Evolutionary conservation across 139 green algal genomes (phyloP), one percentile per base, ranked within the genome.

Genomic region (Yamagishiella unicocca): DNA sequence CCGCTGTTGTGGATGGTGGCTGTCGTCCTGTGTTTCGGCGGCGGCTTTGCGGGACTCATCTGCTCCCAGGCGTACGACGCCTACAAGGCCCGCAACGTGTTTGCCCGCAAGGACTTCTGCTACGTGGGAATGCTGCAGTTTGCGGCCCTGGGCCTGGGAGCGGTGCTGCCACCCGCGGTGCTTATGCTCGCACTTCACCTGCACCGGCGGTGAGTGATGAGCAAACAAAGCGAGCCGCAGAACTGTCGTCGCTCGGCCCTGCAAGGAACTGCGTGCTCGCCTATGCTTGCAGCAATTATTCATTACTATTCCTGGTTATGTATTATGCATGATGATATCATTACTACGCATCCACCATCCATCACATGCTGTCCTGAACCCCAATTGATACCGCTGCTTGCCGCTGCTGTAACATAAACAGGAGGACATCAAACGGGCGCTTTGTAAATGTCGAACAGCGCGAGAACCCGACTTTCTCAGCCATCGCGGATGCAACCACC

Each of bases 61-160:
- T 58, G 58, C 35, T 17, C 79, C 0, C 79, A 85, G 79, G 58
- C 74, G 46, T 82, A 82, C 74, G 74, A 82, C n/a, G 74, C 74
- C 17, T 31, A 72, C 40, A 72, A 50, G 1, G 17, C 79, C 21
- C 58, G 40, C 31, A 72, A 58, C 19, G 53, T 72, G 31, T 8
- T 29, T 9, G 25, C 31, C 3, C 55, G 77, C 0, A 42, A 24
- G 1, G 77, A 84, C 55, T 84, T 72, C 38, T 24, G 38, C 10
- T 66, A 84, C 38, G 77, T 84, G 37, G 77, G 77, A 25, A 40
- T 84, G 61, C 58, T 75, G 10, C 79, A 85, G 55, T 85, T 85
- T 42, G 40, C 79, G 40, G 79, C 61, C 2, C 79, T 85, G 61
- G 79, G 61, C 0, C 5, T 85, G 12, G 79, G 79, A 0, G 40